Evolutionary conservation across 2,329 filamentous ascomycete genomes (phyloP).

Genomic region (Trichophyton mentagrophytes): DNA sequence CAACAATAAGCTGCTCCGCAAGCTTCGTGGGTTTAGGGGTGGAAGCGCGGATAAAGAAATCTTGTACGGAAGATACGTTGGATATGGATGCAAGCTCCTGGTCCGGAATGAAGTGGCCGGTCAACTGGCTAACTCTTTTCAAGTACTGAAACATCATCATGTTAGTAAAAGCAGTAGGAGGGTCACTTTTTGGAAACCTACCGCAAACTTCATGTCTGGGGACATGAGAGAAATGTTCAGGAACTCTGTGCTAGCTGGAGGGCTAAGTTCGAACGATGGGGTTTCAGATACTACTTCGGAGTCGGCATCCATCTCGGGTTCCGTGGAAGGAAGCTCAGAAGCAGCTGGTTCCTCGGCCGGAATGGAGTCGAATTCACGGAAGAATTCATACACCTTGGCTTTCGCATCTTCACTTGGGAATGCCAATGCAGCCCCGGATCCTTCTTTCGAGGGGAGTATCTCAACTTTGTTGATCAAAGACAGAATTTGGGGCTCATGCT

Average conservation of each 20-base stretch:
- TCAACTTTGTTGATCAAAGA: constrained; percentile 23
- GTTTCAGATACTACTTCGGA: constrained; percentile 2
- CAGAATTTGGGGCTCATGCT: constrained; percentile 21
- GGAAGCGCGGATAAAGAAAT: constrained; percentile 31
- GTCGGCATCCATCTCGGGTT: not conserved
- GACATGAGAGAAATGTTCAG: constrained; percentile 46
- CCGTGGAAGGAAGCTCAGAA: not conserved
- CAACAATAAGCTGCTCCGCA: constrained; percentile 42
- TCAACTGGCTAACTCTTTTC: constrained; percentile 70
- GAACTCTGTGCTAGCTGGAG: constrained; percentile 40
- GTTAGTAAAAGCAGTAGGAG: constrained; percentile 11
- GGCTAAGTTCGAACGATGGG: constrained; percentile 1
- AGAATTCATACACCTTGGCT: constrained; percentile 24
- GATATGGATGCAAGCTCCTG: constrained; percentile 46
- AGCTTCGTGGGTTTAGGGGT: constrained; percentile 43
- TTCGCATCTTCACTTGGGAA: constrained; percentile 23
- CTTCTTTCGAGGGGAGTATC: constrained; percentile 17
- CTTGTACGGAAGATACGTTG: constrained; percentile 44
- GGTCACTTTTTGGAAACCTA: constrained; percentile 35
- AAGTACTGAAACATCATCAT: constrained; percentile 46
- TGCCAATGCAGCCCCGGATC: constrained; percentile 13
- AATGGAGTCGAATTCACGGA: constrained; percentile 19
- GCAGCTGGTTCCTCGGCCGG: constrained; percentile 3
- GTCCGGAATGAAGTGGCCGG: constrained; percentile 64
- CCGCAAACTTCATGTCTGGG: constrained; percentile 55